Percentiles rank a stretch among this genome's conserved stretches.
These are phyloP conservation scores for Annulohypoxylon truncatum DNA, from an alignment of 2,329 filamentous ascomycete species.

Conservation along the genomic window DNA sequence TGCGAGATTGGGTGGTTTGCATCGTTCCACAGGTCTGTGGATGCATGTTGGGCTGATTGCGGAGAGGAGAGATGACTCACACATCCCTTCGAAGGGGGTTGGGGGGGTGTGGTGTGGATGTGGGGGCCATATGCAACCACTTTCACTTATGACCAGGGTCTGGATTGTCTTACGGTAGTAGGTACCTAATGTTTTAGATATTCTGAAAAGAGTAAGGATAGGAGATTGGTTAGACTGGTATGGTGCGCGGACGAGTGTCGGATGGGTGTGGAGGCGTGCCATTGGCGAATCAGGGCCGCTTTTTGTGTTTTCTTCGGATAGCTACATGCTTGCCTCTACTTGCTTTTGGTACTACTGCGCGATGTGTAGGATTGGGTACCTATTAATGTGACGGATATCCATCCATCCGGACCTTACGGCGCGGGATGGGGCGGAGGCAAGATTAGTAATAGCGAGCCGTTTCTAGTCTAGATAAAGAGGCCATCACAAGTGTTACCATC, in stretches of 20 bases:
- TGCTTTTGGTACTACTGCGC: not conserved
- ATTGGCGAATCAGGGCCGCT: slow-evolving; percentile 40
- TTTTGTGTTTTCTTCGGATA: slow-evolving; percentile 1
- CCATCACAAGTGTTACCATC: slow-evolving; percentile 2
- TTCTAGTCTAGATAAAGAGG: not conserved
- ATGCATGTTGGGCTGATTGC: slow-evolving; percentile 13
- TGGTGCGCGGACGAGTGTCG: slow-evolving; percentile 13
- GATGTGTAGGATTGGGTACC: not conserved
- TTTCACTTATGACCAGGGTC: slow-evolving; percentile 28
- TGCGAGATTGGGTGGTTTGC: slow-evolving; percentile 32
- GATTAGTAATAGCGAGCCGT: not conserved
- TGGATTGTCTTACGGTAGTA: not conserved
- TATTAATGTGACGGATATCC: not conserved
- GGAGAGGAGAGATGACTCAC: slow-evolving; percentile 32
- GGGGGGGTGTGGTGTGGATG: not conserved
- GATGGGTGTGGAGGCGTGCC: not conserved
- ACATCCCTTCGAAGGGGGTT: slow-evolving; percentile 12
- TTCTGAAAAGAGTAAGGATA: slow-evolving; percentile 4
- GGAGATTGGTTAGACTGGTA: not conserved
- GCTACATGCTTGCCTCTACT: not conserved
- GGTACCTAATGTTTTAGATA: slow-evolving; percentile 3
- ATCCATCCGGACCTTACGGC: not conserved
- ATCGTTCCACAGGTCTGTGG: slow-evolving; percentile 3
- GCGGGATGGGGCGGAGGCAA: not conserved
- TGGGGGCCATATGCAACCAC: slow-evolving; percentile 38